Base-by-base conservation (phyloP, 192 early-diverging fungal species). In the Podila clonocystis region DNA sequence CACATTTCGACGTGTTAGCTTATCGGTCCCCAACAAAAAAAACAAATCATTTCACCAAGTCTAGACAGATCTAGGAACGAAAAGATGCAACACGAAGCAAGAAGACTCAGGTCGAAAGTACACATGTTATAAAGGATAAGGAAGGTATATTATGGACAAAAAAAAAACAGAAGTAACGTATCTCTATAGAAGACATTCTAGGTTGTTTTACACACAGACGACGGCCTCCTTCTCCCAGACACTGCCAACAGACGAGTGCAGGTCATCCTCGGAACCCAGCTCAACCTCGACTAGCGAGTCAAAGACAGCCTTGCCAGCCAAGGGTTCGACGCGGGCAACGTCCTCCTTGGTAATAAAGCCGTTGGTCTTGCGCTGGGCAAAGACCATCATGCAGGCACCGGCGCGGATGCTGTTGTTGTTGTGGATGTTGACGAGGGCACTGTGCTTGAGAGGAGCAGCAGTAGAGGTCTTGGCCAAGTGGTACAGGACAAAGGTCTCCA, bases 401-500 rank as follows among this genome's bases (percentile, higher is more conserved):
- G 95, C 92, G 1, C 85, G 86, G 58, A 98, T 90, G 2, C 87
- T 86, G 49, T 68, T 72, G 36, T 79, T 73, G 20, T 60, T 72
- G 61, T 31, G 57, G 34, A 24, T 58, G 8, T 72, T 57, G 48
- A 22, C 11, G 7, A 17, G 20, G 24, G 58, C 24, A 17, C 59
- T 61, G 50, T 62, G 31, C 59, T 70, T 70, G 24, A 74, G 5
- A 17, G 70, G 59, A 0, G 82, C 68, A 17, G 63, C 45, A 6
- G 63, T 65, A 26, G 87, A 77, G 41, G 85, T 86, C 52, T 82
- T 70, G 28, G 95, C 95, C 45, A 97, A 68, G 69, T 97, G 97
- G 79, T 93, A 92, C 61, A 98, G 69, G 86, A 91, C 91, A 65
- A 90, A 93, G 0, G 89, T 90, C 84, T 98, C 95, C 97, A 98